phyloP scores from a whole-genome alignment of 306 rosid species.

The Mimosa pudica region DNA sequence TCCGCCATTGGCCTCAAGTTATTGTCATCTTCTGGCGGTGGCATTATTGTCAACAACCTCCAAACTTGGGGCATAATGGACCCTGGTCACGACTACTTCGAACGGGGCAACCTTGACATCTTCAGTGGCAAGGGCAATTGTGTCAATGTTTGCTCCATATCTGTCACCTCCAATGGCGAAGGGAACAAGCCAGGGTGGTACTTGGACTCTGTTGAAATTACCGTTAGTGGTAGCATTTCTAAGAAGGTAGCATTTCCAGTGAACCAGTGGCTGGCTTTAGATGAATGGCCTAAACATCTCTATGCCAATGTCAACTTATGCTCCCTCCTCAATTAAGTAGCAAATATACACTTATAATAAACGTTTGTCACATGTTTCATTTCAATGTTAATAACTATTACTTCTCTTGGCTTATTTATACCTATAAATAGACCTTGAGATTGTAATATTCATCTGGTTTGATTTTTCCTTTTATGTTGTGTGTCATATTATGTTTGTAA shows the following conservation, averaged over 20 bases:
- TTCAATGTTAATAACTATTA: too few species aligned
- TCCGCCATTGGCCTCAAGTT: not conserved
- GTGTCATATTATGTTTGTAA: not conserved
- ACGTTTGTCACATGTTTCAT: too few species aligned
- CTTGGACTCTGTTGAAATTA: not conserved
- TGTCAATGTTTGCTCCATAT: not conserved
- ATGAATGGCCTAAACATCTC: not conserved
- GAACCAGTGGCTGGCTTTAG: not conserved
- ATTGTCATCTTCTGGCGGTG: not conserved
- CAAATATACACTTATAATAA: too few species aligned
- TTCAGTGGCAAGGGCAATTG: not conserved
- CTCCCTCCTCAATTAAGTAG: not conserved
- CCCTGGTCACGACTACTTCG: not conserved
- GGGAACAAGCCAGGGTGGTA: not conserved
- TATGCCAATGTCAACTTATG: not conserved
- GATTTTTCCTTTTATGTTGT: not conserved
- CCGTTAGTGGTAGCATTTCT: not conserved
- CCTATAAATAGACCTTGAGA: not conserved
- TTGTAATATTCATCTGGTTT: not conserved
- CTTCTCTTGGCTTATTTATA: not conserved
- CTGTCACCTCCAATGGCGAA: not conserved
- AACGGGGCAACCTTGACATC: not conserved
- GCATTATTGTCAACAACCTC: not conserved
- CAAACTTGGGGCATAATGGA: not conserved
- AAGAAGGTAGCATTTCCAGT: not conserved